Evolutionary conservation across 805 yeast species (phyloP), one percentile per base, ranked within the genome.

Genomic region (Sporopachydermia lactativora): DNA sequence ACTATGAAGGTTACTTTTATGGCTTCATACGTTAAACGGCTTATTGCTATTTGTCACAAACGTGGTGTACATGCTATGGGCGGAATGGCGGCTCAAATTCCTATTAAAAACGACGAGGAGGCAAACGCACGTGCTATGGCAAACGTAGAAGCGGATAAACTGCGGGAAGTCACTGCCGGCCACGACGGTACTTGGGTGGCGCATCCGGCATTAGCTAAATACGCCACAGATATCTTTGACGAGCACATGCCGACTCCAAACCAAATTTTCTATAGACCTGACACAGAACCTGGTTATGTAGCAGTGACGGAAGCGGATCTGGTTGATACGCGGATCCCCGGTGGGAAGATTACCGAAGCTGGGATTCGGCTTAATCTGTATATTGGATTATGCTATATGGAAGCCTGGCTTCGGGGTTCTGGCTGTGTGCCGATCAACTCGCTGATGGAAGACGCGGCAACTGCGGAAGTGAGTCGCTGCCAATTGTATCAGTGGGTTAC

Each of bases 101-200:
- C 92, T 47, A 81, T 81, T 61, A 81, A 81, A 58, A 67, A 73
- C 47, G 86, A 81, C 52, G 64, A 68, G 24, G 71, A 64, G 44
- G 72, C 75, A 46, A 81, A 81, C 61, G 65, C 65, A 38, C 61
- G 64, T 39, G 89, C 88, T 5, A 71, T 81, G 76, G 74, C 69
- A 39, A 79, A 78, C 49, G 92, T 81, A 41, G 70, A 73, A 48
- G 72, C 68, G 57, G 94, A 81, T 60, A 81, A 81, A 61, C 68
- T 77, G 48, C 66, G 92, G 51, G 94, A 81, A 61, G 81, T 80
- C 38, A 60, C 66, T 39, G 78, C 81, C 42, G 92, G 92, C 39
- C 85, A 83, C 61, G 94, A 81, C 64, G 86, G 92, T 40, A 79
- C 89, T 44, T 81, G 94, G 94, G 81, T 81, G 55, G 89, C 89